Evolutionary conservation across 2,329 filamentous ascomycete genomes (phyloP).

Genomic region (Helminthosporium solani): DNA sequence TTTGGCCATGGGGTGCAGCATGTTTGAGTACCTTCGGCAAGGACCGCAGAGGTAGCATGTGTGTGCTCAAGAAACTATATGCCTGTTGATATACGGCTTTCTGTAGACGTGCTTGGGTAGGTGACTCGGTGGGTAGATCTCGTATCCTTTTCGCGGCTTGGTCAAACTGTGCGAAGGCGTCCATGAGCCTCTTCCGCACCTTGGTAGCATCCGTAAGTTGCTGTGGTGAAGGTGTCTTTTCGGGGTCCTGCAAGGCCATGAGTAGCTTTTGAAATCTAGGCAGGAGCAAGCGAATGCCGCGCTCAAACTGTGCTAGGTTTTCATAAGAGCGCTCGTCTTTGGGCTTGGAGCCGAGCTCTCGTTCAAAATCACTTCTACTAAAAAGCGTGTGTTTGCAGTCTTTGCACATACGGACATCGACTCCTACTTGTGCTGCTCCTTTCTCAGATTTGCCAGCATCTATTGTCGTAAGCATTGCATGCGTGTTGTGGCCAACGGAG

Average conservation of each 20-base stretch:
- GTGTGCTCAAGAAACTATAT: conserved; percentile 78
- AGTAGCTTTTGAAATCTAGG: conserved; percentile 82
- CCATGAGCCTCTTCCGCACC: conserved; percentile 83
- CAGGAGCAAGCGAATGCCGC: conserved; percentile 77
- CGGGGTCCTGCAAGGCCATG: conserved; percentile 69
- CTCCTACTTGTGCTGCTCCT: conserved; percentile 58
- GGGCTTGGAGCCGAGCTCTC: conserved; percentile 66
- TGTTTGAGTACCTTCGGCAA: conserved; percentile 54
- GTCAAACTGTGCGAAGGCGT: conserved; percentile 87
- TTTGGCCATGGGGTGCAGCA: conserved; percentile 53
- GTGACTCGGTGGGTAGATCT: conserved; percentile 71
- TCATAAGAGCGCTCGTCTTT: conserved; percentile 78
- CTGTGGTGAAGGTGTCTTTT: conserved; percentile 62
- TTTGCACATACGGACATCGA: conserved; percentile 89
- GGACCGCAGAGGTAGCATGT: conserved; percentile 79
- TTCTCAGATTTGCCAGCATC: conserved; percentile 44
- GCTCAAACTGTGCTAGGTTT: conserved; percentile 82
- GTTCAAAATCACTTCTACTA: conserved; percentile 73
- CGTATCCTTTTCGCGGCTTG: conserved; percentile 76
- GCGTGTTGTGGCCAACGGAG: no score
- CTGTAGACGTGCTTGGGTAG: conserved; percentile 73
- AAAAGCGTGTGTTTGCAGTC: conserved; percentile 77
- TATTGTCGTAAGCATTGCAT: conserved; percentile 5
- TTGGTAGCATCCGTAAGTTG: conserved; percentile 85
- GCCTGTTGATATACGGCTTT: conserved; percentile 80